Base-by-base conservation (phyloP, 768 basidiomycete species). In the Lactarius sp. region DNA sequence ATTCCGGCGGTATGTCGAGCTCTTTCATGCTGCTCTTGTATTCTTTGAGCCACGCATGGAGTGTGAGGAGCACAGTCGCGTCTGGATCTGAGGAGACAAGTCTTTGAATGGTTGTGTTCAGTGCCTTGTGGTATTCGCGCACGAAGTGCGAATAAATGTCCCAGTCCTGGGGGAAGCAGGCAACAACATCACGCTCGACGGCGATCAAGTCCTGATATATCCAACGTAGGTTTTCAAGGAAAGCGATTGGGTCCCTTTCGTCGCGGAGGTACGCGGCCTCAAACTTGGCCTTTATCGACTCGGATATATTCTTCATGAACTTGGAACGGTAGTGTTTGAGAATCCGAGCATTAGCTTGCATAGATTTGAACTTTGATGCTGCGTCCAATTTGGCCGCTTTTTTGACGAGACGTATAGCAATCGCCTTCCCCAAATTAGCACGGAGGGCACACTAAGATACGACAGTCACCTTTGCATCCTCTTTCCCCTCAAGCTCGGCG, bases 11-110 rank as follows among this genome's bases (percentile, higher is more conserved):
- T 31, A 98, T 81, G 52, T 87, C 85, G 56, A 98, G 85, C 70
- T 98, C 94, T 74, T 92, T 93, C 94, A 98, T 98, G 70, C 85
- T 91, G 71, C 85, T 83, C 76, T 90, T 88, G 79, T 98, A 98
- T 71, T 98, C 90, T 76, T 98, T 98, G 56, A 97, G 81, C 94
- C 94, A 98, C 6, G 88, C 90, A 68, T 92, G 90, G 33, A 99
- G 81, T 27, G 85, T 81, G 3, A 99, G 83, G 33, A 98, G 80
- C 18, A 86, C 83, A 69, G 86, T 90, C n/a, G 97, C 96, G 60
- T 94, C 95, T 2, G 91, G 88, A 50, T 87, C 89, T 0, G 85
- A 80, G 4, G 78, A 80, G 31, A 92, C 78, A 42, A 95, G 82
- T 61, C 77, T 81, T 69, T 85, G 85, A 69, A 99, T 77, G 2